phyloP scores from a whole-genome alignment of 2,329 filamentous ascomycete genomes.

The Aspergillus sp. region DNA sequence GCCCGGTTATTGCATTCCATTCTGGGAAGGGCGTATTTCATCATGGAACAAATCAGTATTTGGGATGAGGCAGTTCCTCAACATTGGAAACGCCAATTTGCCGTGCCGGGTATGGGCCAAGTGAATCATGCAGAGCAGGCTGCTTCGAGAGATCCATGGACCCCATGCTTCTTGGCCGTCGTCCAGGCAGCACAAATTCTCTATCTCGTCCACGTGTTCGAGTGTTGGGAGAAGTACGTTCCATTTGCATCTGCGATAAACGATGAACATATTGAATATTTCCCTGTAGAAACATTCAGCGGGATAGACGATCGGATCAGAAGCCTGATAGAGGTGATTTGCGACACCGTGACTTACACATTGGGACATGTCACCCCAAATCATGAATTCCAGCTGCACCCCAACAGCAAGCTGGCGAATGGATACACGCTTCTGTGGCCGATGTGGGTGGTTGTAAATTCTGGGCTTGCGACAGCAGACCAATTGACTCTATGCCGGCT shows the following conservation, averaged over 20 bases:
- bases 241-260: neutral
- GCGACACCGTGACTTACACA: neutral
- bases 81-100: neutral
- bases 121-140: neutral
- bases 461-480: neutral
- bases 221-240: neutral
- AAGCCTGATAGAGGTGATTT: neutral
- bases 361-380: neutral
- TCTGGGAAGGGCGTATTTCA: neutral
- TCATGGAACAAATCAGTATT: neutral
- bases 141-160: neutral
- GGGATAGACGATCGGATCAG: neutral
- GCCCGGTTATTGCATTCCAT: neutral
- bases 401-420: constrained; percentile 3
- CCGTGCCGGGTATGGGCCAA: neutral
- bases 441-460: constrained; percentile 2
- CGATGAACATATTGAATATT: neutral
- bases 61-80: neutral
- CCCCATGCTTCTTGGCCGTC: neutral
- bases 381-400: neutral
- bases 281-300: neutral
- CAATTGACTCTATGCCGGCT: neutral
- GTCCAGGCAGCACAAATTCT: neutral
- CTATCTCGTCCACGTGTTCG: neutral
- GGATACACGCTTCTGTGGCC: neutral